phyloP scores from a whole-genome alignment of 1,284 basidiomycete genomes.

The Trichosporon inkin region DNA sequence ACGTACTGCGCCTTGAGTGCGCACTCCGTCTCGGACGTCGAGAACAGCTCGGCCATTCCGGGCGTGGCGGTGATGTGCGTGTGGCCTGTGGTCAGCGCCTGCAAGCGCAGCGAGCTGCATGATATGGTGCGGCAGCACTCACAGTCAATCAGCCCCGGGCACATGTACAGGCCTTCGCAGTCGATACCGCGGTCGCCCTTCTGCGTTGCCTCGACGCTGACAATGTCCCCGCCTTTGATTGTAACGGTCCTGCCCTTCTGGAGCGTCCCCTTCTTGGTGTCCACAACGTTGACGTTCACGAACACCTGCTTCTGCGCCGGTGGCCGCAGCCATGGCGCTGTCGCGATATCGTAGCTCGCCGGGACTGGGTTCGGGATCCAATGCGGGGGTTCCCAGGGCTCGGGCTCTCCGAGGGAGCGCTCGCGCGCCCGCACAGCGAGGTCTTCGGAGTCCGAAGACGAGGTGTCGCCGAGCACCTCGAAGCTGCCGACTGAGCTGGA shows the following conservation, averaged over 20 bases:
- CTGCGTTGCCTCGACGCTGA: conserved; percentile 31
- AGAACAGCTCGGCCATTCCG: conserved; percentile 26
- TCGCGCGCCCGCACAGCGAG: background rate
- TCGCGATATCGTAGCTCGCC: conserved; percentile 24
- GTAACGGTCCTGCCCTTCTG: conserved; percentile 38
- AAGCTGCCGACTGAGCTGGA: conserved; percentile 25
- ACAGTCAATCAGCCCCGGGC: conserved; percentile 47
- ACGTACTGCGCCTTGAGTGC: conserved; percentile 51
- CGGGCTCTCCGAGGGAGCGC: background rate
- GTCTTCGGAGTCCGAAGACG: background rate
- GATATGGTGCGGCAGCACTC: no score
- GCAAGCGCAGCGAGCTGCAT: no score
- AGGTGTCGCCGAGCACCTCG: conserved; percentile 25
- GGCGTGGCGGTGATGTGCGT: conserved; percentile 55
- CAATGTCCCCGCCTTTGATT: conserved; percentile 44
- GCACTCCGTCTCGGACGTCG: conserved; percentile 42
- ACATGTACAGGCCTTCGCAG: conserved; percentile 50
- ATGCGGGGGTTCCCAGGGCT: conserved; percentile 32
- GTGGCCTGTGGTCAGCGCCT: conserved; percentile 46
- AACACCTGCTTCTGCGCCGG: conserved; percentile 20
- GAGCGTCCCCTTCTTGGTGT: conserved; percentile 27
- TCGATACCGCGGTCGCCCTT: conserved; percentile 32
- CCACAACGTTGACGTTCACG: conserved; percentile 32
- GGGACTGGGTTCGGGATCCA: conserved; percentile 34
- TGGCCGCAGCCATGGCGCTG: conserved; percentile 32